These are phyloP conservation scores for Epichloe bromicola DNA, from an alignment of 2,329 filamentous ascomycete genomes.

Conservation along the genomic window DNA sequence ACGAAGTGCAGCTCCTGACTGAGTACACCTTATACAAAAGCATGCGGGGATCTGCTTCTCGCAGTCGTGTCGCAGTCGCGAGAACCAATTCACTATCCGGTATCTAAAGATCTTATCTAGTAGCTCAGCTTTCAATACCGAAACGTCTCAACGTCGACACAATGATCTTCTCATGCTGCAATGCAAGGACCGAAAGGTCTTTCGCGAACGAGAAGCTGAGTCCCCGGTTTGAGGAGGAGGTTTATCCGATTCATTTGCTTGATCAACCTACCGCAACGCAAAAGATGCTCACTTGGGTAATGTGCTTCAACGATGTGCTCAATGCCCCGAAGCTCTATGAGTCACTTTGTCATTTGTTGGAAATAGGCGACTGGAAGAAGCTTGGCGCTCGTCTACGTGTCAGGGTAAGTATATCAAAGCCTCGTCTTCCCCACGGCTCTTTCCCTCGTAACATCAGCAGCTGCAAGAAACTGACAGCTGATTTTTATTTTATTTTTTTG, in stretches of 20 bases:
- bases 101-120: not conserved
- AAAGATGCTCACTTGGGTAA: constrained; percentile 5
- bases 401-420: not conserved
- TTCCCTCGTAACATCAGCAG: not conserved
- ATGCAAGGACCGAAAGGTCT: not conserved
- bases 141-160: not conserved
- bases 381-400: constrained; percentile 4
- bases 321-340: constrained; percentile 1
- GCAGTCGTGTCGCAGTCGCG: too few relatives aligned
- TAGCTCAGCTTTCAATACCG: not conserved
- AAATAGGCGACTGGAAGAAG: constrained; percentile 7
- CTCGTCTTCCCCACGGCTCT: not conserved
- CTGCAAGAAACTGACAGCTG: not conserved
- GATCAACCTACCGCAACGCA: constrained; percentile 1
- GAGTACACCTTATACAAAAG: not conserved
- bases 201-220: not conserved
- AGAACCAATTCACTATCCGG: not conserved
- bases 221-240: not conserved
- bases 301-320: constrained; percentile 9
- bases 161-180: constrained; percentile 4
- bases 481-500: too few relatives aligned
- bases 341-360: constrained; percentile 3
- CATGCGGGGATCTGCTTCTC: not conserved
- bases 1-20: not conserved
- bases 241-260: constrained; percentile 5